These are phyloP conservation scores for Glomus cerebriforme DNA, from an alignment of 192 early-diverging fungal species.

Conservation along the genomic window DNA sequence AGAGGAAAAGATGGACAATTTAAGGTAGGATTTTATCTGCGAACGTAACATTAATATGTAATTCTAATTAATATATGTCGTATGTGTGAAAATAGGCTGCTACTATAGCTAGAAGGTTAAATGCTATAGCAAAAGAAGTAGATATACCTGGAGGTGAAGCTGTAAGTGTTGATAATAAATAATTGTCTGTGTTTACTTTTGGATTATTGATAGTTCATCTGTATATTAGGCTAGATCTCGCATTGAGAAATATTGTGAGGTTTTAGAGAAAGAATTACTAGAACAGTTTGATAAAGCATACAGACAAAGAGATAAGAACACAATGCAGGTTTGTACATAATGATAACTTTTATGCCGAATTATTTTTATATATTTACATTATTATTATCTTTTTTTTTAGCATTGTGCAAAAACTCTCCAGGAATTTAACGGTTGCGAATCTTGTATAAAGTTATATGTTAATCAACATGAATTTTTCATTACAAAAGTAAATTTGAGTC, in stretches of 20 bases:
- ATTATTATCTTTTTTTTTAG: conserved; percentile 51
- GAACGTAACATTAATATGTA: background rate
- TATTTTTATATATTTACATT: background rate
- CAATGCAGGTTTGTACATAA: conserved; percentile 68
- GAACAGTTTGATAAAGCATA: conserved; percentile 88
- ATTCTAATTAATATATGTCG: background rate
- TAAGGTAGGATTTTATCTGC: conserved; percentile 49
- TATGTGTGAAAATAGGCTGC: conserved; percentile 62
- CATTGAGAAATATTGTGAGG: conserved; percentile 93
- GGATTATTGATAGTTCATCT: conserved; percentile 15
- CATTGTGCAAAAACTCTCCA: conserved; percentile 82
- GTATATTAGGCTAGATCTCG: conserved; percentile 71
- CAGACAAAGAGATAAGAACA: conserved; percentile 64
- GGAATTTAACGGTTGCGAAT: conserved; percentile 96
- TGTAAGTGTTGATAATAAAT: conserved; percentile 41
- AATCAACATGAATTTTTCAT: conserved; percentile 98
- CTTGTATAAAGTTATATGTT: conserved; percentile 91
- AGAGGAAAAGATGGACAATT: conserved; percentile 82
- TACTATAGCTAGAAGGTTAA: conserved; percentile 79
- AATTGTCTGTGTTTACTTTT: background rate
- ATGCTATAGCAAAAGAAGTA: conserved; percentile 82
- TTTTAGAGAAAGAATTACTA: conserved; percentile 87
- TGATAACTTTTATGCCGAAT: background rate
- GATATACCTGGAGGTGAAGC: conserved; percentile 66
- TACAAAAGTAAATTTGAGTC: conserved; percentile 68